A percentile compares a stretch with the other conserved stretches of the same genome.
Evolutionary conservation across 768 basidiomycete species (phyloP).

Genomic region (Chlorophyllum brunneum): DNA sequence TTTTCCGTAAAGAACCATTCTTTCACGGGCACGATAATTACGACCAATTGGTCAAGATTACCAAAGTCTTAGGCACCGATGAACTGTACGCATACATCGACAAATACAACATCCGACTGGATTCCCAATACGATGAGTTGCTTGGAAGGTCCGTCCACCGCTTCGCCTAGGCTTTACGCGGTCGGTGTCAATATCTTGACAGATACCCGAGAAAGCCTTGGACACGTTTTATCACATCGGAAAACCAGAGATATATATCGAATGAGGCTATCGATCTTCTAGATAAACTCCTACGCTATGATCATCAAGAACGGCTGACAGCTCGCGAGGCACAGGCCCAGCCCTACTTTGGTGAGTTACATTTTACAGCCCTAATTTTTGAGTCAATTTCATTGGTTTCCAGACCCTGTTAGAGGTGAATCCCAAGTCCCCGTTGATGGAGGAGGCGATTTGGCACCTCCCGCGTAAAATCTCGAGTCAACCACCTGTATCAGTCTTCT

Average conservation of each 20-base stretch:
- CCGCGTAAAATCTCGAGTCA: slow-evolving; percentile 30
- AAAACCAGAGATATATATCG: slow-evolving; percentile 94
- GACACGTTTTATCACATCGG: slow-evolving; percentile 92
- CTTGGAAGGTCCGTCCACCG: slow-evolving; percentile 62
- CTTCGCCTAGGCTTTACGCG: background rate
- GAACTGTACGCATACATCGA: slow-evolving; percentile 90
- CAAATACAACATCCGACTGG: slow-evolving; percentile 93
- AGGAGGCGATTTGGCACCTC: slow-evolving; percentile 60
- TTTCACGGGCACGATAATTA: slow-evolving; percentile 99
- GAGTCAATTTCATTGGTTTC: background rate
- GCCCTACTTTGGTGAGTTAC: slow-evolving; percentile 78
- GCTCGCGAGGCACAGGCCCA: slow-evolving; percentile 91
- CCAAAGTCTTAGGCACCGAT: slow-evolving; percentile 96
- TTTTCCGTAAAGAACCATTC: slow-evolving; percentile 98
- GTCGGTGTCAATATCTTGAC: slow-evolving; percentile 2
- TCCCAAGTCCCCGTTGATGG: slow-evolving; percentile 46
- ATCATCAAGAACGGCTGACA: slow-evolving; percentile 95
- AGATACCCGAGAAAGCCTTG: slow-evolving; percentile 94
- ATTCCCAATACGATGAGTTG: slow-evolving; percentile 94
- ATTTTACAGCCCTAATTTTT: background rate
- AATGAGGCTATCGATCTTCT: slow-evolving; percentile 96
- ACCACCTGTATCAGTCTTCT: slow-evolving; percentile 22
- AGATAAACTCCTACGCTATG: slow-evolving; percentile 93
- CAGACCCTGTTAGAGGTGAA: slow-evolving; percentile 10
- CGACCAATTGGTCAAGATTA: slow-evolving; percentile 96